These are phyloP conservation scores for Trichoderma atrobrunneum DNA, from an alignment of 2,329 filamentous ascomycete species.

Conservation along the genomic window DNA sequence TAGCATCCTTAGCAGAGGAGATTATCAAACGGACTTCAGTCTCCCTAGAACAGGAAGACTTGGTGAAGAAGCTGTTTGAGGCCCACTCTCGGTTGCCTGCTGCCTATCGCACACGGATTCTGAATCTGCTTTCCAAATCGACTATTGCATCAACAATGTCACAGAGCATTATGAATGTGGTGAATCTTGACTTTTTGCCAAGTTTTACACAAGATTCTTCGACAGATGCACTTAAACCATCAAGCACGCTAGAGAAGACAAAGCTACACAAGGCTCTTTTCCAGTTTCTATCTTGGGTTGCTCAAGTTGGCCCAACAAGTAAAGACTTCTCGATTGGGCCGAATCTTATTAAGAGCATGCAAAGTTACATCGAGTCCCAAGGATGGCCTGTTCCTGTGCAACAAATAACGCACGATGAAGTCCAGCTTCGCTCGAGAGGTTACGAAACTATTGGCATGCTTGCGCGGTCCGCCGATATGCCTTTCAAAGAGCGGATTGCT, in stretches of 20 bases:
- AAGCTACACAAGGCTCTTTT: slow-evolving; percentile 83
- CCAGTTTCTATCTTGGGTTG: slow-evolving; percentile 82
- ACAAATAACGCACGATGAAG: slow-evolving; percentile 56
- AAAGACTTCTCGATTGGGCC: slow-evolving; percentile 65
- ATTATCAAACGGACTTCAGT: slow-evolving; percentile 77
- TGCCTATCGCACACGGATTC: slow-evolving; percentile 72
- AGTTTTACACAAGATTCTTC: slow-evolving; percentile 13
- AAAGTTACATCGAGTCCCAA: slow-evolving; percentile 71
- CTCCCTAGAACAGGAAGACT: slow-evolving; percentile 64
- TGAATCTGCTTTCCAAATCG: slow-evolving; percentile 75
- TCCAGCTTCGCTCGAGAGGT: slow-evolving; percentile 70
- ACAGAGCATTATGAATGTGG: slow-evolving; percentile 63
- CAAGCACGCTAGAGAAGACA: slow-evolving; percentile 66
- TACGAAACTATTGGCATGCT: slow-evolving; percentile 90
- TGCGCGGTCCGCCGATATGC: slow-evolving; percentile 60
- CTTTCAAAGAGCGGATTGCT: slow-evolving; percentile 53
- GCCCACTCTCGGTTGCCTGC: slow-evolving; percentile 73
- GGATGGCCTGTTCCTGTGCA: slow-evolving; percentile 74
- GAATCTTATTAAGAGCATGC: slow-evolving; percentile 65
- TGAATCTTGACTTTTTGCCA: slow-evolving; percentile 61
- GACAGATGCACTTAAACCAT: slow-evolving; percentile 30
- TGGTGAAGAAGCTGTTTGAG: slow-evolving; percentile 66
- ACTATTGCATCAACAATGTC: slow-evolving; percentile 68
- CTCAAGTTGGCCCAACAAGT: slow-evolving; percentile 62
- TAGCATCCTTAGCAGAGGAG: slow-evolving; percentile 84